Conservation (phyloP, 1,284 basidiomycete species). For the Apiotrichum sp. region DNA sequence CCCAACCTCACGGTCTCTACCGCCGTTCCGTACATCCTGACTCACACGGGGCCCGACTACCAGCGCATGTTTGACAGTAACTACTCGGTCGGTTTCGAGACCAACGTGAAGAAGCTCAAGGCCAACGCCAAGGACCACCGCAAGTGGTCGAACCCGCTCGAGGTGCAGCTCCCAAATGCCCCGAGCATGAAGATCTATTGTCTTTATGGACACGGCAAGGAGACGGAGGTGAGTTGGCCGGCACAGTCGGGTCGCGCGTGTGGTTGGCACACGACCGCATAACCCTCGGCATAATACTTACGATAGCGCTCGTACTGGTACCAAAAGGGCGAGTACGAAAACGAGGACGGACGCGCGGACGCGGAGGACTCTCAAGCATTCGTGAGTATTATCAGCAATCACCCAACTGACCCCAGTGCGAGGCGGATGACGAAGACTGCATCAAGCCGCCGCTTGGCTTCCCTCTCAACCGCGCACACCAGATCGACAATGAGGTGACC, state of each 20-base stretch:
- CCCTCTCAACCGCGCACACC: constrained; percentile 59
- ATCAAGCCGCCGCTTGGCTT: constrained; percentile 55
- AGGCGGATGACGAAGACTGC: constrained; percentile 45
- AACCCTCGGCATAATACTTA: no score
- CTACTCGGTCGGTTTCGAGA: constrained; percentile 90
- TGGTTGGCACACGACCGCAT: no score
- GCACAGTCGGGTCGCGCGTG: no score
- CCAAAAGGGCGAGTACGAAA: constrained; percentile 61
- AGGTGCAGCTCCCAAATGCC: constrained; percentile 63
- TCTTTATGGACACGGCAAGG: constrained; percentile 91
- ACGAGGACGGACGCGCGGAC: constrained; percentile 58
- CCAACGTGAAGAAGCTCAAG: constrained; percentile 60
- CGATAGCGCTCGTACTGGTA: constrained; percentile 55
- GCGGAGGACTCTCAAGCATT: constrained; percentile 38
- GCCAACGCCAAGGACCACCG: constrained; percentile 62
- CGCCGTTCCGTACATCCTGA: constrained; percentile 71
- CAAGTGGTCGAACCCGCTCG: constrained; percentile 28
- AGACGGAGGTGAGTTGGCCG: constrained; percentile 67
- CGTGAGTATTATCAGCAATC: constrained; percentile 18
- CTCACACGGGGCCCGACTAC: constrained; percentile 76
- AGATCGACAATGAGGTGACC: constrained; percentile 78
- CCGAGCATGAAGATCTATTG: constrained; percentile 92
- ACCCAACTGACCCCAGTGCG: constrained; percentile 39
- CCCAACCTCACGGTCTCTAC: constrained; percentile 75
- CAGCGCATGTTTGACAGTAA: constrained; percentile 84